Evolutionary conservation across 768 basidiomycete species (phyloP).

Genomic region (Russula olivacea): DNA sequence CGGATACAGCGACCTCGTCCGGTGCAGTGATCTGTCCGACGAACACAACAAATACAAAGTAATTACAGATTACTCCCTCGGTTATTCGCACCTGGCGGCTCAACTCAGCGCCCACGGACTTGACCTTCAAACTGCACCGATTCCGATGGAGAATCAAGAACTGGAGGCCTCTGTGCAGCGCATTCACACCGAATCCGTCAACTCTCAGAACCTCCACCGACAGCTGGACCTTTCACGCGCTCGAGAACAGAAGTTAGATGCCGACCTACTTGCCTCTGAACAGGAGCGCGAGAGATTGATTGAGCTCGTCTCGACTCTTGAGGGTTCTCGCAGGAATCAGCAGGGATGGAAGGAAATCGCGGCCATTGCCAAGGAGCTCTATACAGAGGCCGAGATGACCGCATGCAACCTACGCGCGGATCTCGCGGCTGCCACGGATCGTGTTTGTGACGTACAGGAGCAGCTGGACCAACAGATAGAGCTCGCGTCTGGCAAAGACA

Average conservation of each 20-base stretch:
- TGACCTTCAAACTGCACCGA: neutral
- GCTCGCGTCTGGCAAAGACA: slow-evolving; percentile 2
- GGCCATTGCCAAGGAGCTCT: neutral
- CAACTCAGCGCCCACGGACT: neutral
- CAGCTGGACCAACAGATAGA: neutral
- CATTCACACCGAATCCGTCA: neutral
- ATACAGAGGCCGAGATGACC: neutral
- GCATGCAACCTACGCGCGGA: neutral
- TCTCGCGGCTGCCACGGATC: neutral
- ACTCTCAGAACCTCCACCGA: neutral
- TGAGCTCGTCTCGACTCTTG: neutral
- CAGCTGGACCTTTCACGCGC: neutral
- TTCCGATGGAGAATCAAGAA: neutral
- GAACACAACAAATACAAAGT: neutral
- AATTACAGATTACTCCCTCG: neutral
- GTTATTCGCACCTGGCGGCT: neutral
- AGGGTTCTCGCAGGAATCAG: slow-evolving; percentile 1
- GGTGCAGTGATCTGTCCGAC: neutral
- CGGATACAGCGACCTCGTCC: neutral
- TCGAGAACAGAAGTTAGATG: slow-evolving; percentile 1
- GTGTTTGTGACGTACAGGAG: neutral
- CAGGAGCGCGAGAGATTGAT: neutral
- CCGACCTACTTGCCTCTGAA: slow-evolving; percentile 2
- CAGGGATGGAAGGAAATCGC: neutral
- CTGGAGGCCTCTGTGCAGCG: neutral